Evolutionary conservation across 129 eudicot species (phyloP).

Genomic region (Flaveria trinervia): DNA sequence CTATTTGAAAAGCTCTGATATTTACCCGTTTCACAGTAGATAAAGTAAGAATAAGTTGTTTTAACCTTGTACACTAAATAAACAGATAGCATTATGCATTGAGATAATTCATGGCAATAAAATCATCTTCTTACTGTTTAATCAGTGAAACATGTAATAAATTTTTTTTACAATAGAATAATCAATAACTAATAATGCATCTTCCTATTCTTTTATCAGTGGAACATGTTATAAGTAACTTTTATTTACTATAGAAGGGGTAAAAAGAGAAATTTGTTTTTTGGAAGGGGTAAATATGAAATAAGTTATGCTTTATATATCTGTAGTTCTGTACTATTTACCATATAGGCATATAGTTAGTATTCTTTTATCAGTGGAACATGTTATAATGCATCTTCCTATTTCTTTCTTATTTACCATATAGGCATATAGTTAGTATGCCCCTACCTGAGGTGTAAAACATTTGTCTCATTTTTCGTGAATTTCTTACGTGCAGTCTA

Average conservation of each 20-base stretch:
- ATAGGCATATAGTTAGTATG: not conserved
- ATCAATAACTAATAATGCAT: too few species aligned
- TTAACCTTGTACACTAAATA: not conserved
- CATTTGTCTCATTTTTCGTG: slow-evolving; percentile 4
- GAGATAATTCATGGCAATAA: not conserved
- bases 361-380: too few species aligned
- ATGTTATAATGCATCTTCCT: too few species aligned
- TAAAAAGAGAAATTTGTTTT: not conserved
- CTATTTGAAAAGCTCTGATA: too few species aligned
- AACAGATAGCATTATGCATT: not conserved
- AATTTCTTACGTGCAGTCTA: slow-evolving; percentile 49
- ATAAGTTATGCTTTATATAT: not conserved
- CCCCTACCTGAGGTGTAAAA: slow-evolving; percentile 13
- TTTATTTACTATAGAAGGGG: too few species aligned
- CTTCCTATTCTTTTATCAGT: not conserved
- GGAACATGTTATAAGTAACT: not conserved
- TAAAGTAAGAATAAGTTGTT: too few species aligned
- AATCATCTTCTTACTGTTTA: too few species aligned
- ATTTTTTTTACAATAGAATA: too few species aligned
- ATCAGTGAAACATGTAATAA: too few species aligned
- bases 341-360: not conserved
- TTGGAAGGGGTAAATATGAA: not conserved
- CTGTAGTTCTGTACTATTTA: not conserved
- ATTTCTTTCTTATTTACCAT: slow-evolving; percentile 11
- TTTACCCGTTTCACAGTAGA: too few species aligned